Base-by-base conservation (phyloP, 108 stramenopile species). In the Pseudonitzschia multiseries region DNA sequence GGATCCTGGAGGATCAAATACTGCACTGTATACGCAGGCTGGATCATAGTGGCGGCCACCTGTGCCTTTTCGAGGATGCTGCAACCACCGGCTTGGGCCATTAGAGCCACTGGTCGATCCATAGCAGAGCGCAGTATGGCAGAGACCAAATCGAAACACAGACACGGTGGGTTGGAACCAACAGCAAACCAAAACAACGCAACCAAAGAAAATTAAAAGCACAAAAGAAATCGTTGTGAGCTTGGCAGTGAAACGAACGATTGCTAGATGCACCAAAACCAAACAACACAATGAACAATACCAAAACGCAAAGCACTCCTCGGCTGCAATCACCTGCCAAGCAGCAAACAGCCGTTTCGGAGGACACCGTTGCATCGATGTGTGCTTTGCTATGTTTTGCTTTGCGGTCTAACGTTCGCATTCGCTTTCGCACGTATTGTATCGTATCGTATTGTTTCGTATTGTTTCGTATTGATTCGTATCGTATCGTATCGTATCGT, bases 71-170 rank as follows among this genome's bases (percentile, higher is more conserved):
- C 83, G 52, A 76, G 51, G 17, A 76, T 65, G 24, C 76, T 72
- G 61, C 86, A 86, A 29, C 83, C 81, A 36, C 82, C 82, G n/a
- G 42, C 18, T 27, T 72, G 60, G 27, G 67, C 83, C 43, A 83
- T 36, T 12, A 86, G 50, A 8, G 86, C 86, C 0, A 86, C 81
- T 62, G 6, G 6, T 22, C 46, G 18, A 48, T 48, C 17, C 17
- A 48, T 18, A n/a, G n/a, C n/a, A n/a, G n/a, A n/a, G n/a, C n/a
- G n/a, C n/a, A n/a, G n/a, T n/a, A n/a, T 21, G 36, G 36, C 36
- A 26, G 31, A 63, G 28, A 63, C 17, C 29, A 22, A 18, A 54
- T 14, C 5, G 42, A 57, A 66, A n/a, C 8, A 22, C 53, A n/a
- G n/a, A n/a, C n/a, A n/a, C n/a, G n/a, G 40, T 14, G 3, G 15